Evolutionary conservation across 768 basidiomycete genomes (phyloP).

Genomic region (Suillus plorans): DNA sequence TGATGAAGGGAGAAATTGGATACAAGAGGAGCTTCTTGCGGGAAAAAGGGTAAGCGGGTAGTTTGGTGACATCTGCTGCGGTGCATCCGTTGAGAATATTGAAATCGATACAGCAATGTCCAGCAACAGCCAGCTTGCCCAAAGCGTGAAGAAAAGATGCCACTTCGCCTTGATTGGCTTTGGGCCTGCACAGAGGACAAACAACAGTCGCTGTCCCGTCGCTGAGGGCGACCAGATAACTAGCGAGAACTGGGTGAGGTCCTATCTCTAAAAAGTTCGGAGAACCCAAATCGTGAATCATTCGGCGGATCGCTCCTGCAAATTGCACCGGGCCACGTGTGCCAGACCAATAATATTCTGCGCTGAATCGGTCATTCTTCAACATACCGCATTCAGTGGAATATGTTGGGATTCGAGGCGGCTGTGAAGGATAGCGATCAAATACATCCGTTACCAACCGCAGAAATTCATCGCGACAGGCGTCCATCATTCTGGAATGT

Average conservation of each 20-base stretch:
- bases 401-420: constrained; percentile 31
- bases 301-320: constrained; percentile 26
- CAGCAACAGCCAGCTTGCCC: constrained; percentile 29
- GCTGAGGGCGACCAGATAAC: background rate
- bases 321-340: constrained; percentile 39
- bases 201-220: background rate
- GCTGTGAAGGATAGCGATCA: constrained; percentile 20
- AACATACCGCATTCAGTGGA: constrained; percentile 36
- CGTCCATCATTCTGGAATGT: constrained; percentile 40
- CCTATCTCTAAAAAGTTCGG: constrained; percentile 19
- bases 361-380: constrained; percentile 22
- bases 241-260: constrained; percentile 12
- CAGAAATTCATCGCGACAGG: constrained; percentile 30
- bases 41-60: constrained; percentile 23
- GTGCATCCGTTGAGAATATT: constrained; percentile 25
- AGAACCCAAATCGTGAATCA: constrained; percentile 25
- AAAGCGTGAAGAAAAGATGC: constrained; percentile 24
- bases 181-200: background rate
- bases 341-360: constrained; percentile 43
- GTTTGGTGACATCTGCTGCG: background rate
- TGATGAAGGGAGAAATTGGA: constrained; percentile 11
- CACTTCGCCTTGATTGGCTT: constrained; percentile 22
- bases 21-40: constrained; percentile 21
- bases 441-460: constrained; percentile 33
- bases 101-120: constrained; percentile 34